Base-by-base conservation (phyloP, 352 stramenopile species). In the Globisporangium barbulae region DNA sequence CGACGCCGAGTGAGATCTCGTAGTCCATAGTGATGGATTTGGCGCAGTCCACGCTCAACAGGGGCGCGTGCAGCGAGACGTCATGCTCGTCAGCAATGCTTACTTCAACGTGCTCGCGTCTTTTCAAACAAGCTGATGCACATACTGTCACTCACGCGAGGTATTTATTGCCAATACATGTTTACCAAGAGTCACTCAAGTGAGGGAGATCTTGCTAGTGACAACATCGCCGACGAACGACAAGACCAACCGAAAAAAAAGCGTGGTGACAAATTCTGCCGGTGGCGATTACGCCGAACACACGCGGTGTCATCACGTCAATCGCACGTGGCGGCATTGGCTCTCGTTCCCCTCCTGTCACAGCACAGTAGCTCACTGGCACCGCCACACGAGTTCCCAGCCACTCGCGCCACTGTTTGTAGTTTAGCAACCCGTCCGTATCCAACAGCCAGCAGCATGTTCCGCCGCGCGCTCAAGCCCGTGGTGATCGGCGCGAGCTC, bases 381-480 rank as follows among this genome's bases (percentile, higher is more conserved):
- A 13, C 48, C 17, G 13, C 48, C 13, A 17, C 48, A 31, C 31
- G 10, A 35, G 22, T 22, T 2, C 22, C 35, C 35, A 41, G 35
- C 12, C 35, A 41, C 35, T 17, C 35, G 17, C 35, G 10, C 17
- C 35, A 12, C 7, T 39, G 45, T 31, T 33, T 31, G 45, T 2
- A 28, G 25, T 28, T 28, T 28, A 28, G 25, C 25, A 28, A 28
- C 25, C 35, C 35, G 35, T 41, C 35, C 25, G 48, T 35, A 37
- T 53, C 48, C 17, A 55, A 28, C 49, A 42, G 15, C 49, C 41
- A 45, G 15, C 15, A 45, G 35, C 10, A 45, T 85, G 74, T 53
- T 81, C 37, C 63, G 63, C 19, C 72, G 70, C 21, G 44, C 53
- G 25, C 54, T 68, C 22, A 70, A 64, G 57, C 56, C 71, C 17